phyloP scores from a whole-genome alignment of 306 rosid genomes.

The Pterocarpus macrocarpus region DNA sequence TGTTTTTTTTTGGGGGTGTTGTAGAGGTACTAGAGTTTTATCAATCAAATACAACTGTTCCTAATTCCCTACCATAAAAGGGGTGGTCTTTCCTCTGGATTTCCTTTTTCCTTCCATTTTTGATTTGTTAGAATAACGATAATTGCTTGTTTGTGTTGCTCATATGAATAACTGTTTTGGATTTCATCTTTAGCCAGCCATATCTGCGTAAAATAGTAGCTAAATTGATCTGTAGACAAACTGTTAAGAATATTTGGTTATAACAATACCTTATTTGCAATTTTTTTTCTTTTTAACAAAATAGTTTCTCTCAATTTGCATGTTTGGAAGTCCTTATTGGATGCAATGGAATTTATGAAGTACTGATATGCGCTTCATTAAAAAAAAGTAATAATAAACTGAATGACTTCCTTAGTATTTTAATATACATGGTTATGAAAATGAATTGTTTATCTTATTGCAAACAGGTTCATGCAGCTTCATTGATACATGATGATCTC shows the following conservation, averaged over 20 bases:
- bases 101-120: not conserved
- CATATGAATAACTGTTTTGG: slow-evolving; percentile 1
- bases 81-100: not conserved
- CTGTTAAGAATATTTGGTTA: slow-evolving; percentile 23
- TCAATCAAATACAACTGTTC: not conserved
- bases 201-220: slow-evolving; percentile 2
- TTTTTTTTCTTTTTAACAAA: not conserved
- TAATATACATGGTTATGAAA: not conserved
- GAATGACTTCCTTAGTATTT: not conserved
- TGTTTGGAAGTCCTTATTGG: slow-evolving; percentile 16
- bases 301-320: slow-evolving; percentile 10
- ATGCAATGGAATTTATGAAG: slow-evolving; percentile 1
- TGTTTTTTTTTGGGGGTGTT: not conserved
- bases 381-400: not conserved
- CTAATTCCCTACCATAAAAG: not conserved
- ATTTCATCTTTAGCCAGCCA: slow-evolving; percentile 1
- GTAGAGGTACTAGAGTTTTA: slow-evolving; percentile 8
- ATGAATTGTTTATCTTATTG: slow-evolving; percentile 27
- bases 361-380: not conserved
- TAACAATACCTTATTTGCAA: slow-evolving; percentile 7
- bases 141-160: slow-evolving; percentile 14
- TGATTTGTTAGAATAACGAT: slow-evolving; percentile 3
- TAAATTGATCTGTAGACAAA: not conserved
- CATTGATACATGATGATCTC: slow-evolving; percentile 93
- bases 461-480: slow-evolving; percentile 91